A percentile compares a stretch with the other conserved stretches of the same genome.
These are phyloP conservation scores for Cyphellophora europaea DNA, from an alignment of 2,329 filamentous ascomycete genomes.

Conservation along the genomic window DNA sequence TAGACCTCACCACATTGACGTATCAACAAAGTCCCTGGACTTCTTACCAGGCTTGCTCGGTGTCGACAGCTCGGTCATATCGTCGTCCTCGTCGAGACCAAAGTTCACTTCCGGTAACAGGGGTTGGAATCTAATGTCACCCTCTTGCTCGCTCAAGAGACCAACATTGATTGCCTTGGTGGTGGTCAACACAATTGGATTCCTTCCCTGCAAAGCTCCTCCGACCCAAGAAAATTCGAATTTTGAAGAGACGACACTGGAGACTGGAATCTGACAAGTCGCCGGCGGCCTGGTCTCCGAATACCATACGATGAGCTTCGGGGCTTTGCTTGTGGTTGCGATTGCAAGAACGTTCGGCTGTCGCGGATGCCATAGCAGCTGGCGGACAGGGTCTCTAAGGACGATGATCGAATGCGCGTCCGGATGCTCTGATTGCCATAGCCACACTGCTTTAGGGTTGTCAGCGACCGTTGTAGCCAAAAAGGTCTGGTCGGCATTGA, in stretches of 20 bases:
- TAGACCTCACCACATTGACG: too few species aligned
- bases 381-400: conserved; percentile 10
- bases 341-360: conserved; percentile 11
- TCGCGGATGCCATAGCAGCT: conserved; percentile 12
- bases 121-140: conserved; percentile 7
- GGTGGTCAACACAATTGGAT: conserved; percentile 9
- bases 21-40: too few species aligned
- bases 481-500: conserved; percentile 10
- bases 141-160: conserved; percentile 3
- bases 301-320: conserved; percentile 13
- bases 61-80: not conserved
- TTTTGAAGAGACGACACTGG: conserved; percentile 5
- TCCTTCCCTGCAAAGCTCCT: not conserved
- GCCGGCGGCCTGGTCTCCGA: conserved; percentile 5
- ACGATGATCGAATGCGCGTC: conserved; percentile 7
- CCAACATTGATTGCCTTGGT: conserved; percentile 6
- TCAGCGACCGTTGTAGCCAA: conserved; percentile 10
- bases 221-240: conserved; percentile 9
- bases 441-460: conserved; percentile 8
- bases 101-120: conserved; percentile 2
- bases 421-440: conserved; percentile 10
- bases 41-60: not conserved
- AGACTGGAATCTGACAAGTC: conserved; percentile 5
- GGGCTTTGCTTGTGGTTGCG: conserved; percentile 7
- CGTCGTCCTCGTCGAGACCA: not conserved